phyloP scores from a whole-genome alignment of 495 filamentous ascomycete genomes.

The Tuber indicum region DNA sequence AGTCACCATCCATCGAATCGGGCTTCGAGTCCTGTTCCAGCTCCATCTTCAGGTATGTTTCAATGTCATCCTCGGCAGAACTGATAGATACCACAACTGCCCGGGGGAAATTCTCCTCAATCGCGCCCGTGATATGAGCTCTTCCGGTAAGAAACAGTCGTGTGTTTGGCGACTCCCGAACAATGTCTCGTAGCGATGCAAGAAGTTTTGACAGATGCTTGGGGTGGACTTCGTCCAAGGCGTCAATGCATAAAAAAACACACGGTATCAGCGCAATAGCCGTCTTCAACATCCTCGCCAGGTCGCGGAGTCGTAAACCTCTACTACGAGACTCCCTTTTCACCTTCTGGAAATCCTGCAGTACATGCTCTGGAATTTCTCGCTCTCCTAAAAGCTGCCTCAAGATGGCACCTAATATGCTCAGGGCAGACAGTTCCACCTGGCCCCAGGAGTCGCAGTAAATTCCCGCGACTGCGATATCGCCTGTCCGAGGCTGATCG shows the following conservation, averaged over 20 bases:
- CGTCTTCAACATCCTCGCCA: not conserved
- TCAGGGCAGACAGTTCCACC: not conserved
- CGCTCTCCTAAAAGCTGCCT: not conserved
- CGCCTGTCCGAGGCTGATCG: not conserved
- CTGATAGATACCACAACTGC: not conserved
- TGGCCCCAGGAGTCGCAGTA: not conserved
- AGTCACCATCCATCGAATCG: not conserved
- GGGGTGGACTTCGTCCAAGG: not conserved
- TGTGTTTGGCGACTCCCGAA: not conserved
- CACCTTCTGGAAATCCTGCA: not conserved
- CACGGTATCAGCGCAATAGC: not conserved
- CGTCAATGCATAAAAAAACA: not conserved
- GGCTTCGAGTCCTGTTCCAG: not conserved
- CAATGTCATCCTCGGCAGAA: not conserved
- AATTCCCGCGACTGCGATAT: not conserved
- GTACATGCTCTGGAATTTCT: not conserved
- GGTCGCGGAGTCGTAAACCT: not conserved
- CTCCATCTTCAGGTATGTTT: not conserved
- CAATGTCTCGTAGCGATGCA: not conserved
- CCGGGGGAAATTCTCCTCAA: not conserved
- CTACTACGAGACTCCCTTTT: not conserved
- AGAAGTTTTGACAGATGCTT: not conserved
- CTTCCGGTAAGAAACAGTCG: not conserved
- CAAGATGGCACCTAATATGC: not conserved
- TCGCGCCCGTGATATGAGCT: not conserved